Evolutionary conservation across 345 rosid species (phyloP).

Genomic region (Aquilaria malaccensis): DNA sequence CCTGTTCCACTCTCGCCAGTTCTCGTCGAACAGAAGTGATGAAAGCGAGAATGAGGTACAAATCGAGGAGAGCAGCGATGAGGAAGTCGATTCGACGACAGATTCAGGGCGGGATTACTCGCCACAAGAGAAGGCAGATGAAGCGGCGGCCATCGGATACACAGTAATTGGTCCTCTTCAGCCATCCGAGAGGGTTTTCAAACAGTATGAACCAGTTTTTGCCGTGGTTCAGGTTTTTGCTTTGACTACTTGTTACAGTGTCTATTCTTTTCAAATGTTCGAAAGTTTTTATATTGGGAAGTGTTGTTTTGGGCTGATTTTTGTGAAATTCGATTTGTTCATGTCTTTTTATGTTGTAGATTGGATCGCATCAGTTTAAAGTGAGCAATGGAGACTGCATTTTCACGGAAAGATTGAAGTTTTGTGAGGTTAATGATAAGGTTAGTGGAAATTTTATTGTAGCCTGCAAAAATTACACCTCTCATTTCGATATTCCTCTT

Average conservation of each 20-base stretch:
- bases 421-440: conserved; percentile 92
- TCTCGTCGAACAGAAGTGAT: conserved; percentile 36
- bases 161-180: conserved; percentile 62
- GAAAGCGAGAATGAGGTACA: conserved; percentile 24
- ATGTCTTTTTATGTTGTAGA: conserved; percentile 27
- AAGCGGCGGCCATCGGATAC: conserved; percentile 83
- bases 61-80: conserved; percentile 27
- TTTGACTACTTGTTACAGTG: neutral
- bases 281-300: neutral
- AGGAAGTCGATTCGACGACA: conserved; percentile 20
- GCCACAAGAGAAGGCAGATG: conserved; percentile 63
- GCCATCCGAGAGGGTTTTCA: conserved; percentile 50
- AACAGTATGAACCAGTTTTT: conserved; percentile 66
- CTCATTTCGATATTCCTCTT: too few relatives aligned
- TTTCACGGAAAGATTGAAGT: conserved; percentile 75
- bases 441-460: conserved; percentile 20
- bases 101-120: conserved; percentile 45
- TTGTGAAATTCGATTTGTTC: conserved; percentile 1
- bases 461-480: too few relatives aligned
- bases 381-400: conserved; percentile 89
- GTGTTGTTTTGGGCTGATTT: neutral
- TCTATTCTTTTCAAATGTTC: too few relatives aligned
- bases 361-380: conserved; percentile 94
- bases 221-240: conserved; percentile 80
- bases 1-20: conserved; percentile 27